A percentile compares a stretch with the other conserved stretches of the same genome.
Evolutionary conservation across 139 green algal genomes (phyloP).

Genomic region (Bryopsis sp.): DNA sequence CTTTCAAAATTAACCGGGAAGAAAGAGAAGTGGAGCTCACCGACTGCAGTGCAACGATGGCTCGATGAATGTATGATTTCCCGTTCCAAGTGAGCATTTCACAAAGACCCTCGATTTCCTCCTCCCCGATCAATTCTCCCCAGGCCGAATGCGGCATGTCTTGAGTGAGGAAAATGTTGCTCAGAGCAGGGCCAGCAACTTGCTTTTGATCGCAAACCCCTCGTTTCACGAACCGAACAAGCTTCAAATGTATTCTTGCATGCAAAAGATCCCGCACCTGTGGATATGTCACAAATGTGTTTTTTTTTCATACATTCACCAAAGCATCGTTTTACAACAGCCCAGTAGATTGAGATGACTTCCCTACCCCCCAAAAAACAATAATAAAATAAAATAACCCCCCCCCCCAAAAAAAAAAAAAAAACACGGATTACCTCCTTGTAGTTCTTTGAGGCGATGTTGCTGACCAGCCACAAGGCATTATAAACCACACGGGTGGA

Average conservation of each 20-base stretch:
- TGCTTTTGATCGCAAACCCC: not conserved
- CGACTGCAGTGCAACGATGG: not conserved
- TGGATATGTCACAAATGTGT: no score
- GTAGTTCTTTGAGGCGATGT: conserved; percentile 13
- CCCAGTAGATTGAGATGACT: no score
- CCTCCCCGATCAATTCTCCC: not conserved
- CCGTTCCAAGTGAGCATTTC: conserved; percentile 11
- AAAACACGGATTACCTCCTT: not conserved
- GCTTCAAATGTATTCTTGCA: not conserved
- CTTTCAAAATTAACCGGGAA: no score
- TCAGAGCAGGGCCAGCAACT: conserved; percentile 1
- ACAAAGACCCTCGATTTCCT: not conserved
- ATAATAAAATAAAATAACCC: not conserved
- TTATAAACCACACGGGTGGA: not conserved
- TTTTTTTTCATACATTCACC: no score
- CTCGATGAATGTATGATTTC: not conserved
- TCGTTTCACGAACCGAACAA: not conserved
- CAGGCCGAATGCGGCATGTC: not conserved
- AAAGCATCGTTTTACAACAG: no score
- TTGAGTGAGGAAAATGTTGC: not conserved
- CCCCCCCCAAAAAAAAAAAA: not conserved
- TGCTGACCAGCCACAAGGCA: not conserved
- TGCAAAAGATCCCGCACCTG: not conserved
- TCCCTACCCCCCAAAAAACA: no score
- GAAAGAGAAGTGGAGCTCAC: not conserved